phyloP scores from a whole-genome alignment of 108 stramenopile species.

The Nannochloropsis oceanica region DNA sequence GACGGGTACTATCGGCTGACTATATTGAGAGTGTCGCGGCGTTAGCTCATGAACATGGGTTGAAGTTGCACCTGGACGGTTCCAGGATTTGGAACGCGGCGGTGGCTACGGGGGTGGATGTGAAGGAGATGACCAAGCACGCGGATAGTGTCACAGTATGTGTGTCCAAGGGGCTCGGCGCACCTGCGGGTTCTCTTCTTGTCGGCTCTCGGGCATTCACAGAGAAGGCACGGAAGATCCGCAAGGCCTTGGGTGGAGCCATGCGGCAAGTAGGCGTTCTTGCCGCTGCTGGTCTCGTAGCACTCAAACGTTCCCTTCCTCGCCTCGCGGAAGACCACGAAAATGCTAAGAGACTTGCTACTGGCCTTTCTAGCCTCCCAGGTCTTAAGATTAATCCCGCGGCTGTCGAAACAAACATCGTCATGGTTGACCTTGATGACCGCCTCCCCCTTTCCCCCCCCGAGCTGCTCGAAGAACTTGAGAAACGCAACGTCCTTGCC shows the following conservation, averaged over 20 bases:
- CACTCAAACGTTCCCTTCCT: slow-evolving; percentile 60
- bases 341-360: slow-evolving; percentile 21
- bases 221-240: slow-evolving; percentile 55
- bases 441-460: neutral
- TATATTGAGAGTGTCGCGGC: slow-evolving; percentile 62
- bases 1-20: slow-evolving; percentile 53
- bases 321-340: slow-evolving; percentile 59
- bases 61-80: slow-evolving; percentile 71
- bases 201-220: slow-evolving; percentile 55
- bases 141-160: slow-evolving; percentile 81
- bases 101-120: slow-evolving; percentile 45
- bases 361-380: slow-evolving; percentile 10
- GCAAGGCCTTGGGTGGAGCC: slow-evolving; percentile 89
- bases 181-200: slow-evolving; percentile 79
- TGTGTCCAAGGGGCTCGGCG: slow-evolving; percentile 88
- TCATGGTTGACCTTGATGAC: slow-evolving; percentile 16
- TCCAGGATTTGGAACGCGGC: slow-evolving; percentile 85
- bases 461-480: slow-evolving; percentile 7
- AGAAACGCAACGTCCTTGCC: slow-evolving; percentile 7
- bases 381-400: slow-evolving; percentile 5
- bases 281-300: slow-evolving; percentile 73
- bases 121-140: slow-evolving; percentile 38
- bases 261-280: slow-evolving; percentile 88
- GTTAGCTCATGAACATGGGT: slow-evolving; percentile 39
- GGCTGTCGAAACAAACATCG: slow-evolving; percentile 38